Percentiles rank a stretch among this genome's conserved stretches.
Evolutionary conservation across 495 filamentous ascomycete species (phyloP).

Genomic region (Endocarpon pusillum): DNA sequence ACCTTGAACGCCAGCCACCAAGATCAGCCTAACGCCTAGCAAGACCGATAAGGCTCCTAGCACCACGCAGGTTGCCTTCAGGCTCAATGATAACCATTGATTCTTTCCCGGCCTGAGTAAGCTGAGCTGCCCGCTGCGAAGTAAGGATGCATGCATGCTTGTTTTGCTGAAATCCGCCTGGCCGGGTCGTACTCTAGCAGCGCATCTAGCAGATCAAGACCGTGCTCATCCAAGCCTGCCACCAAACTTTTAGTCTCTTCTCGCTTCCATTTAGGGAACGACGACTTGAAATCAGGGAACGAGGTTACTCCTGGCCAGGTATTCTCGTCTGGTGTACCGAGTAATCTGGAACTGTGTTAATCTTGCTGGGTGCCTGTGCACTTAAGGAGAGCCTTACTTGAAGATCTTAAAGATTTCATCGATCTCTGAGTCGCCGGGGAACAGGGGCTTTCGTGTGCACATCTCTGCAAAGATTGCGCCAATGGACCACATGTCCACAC

Average conservation of each 20-base stretch:
- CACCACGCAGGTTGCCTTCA: constrained; percentile 1
- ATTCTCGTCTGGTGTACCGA: constrained; percentile 80
- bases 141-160: constrained; percentile 82
- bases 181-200: constrained; percentile 93
- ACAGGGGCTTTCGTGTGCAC: constrained; percentile 94
- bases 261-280: constrained; percentile 90
- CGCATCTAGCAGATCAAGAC: constrained; percentile 73
- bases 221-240: constrained; percentile 49
- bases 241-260: constrained; percentile 42
- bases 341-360: constrained; percentile 37
- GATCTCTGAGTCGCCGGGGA: constrained; percentile 97
- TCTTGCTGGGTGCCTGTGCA: background rate
- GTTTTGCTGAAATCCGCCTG: constrained; percentile 85
- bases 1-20: too few species aligned
- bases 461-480: constrained; percentile 99
- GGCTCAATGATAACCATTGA: constrained; percentile 26
- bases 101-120: constrained; percentile 29
- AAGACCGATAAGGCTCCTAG: too few species aligned
- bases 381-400: constrained; percentile 37
- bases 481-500: constrained; percentile 98
- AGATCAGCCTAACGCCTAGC: too few species aligned
- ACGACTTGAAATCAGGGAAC: constrained; percentile 93
- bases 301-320: constrained; percentile 93
- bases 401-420: constrained; percentile 99
- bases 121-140: constrained; percentile 53